Conservation (phyloP, 768 basidiomycete species). For the Dentipellis sp. region DNA sequence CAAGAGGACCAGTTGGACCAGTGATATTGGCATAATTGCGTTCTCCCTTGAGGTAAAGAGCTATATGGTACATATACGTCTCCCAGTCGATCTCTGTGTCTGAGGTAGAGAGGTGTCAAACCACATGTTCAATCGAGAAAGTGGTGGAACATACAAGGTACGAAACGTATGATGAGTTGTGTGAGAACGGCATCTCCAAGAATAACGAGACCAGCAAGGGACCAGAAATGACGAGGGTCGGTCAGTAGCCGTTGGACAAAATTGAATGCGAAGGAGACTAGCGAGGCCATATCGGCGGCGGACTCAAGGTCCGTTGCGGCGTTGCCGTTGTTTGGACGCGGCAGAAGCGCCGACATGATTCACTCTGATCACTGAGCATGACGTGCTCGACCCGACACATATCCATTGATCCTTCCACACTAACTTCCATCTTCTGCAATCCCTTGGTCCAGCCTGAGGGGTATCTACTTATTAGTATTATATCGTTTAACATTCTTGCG, state of each 20-base stretch:
- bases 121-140: not conserved
- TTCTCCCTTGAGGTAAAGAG: constrained; percentile 72
- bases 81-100: constrained; percentile 99
- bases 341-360: too few species aligned
- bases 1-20: constrained; percentile 89
- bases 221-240: constrained; percentile 57
- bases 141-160: constrained; percentile 59
- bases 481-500: too few species aligned
- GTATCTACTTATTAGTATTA: too few species aligned
- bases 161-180: constrained; percentile 66
- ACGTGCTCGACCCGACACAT: too few species aligned
- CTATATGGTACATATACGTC: constrained; percentile 89
- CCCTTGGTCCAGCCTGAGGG: too few species aligned
- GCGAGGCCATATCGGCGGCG: not conserved
- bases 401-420: too few species aligned
- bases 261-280: not conserved
- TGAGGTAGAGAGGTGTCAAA: constrained; percentile 21
- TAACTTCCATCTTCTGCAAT: too few species aligned
- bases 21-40: constrained; percentile 71
- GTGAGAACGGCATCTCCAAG: constrained; percentile 73
- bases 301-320: not conserved
- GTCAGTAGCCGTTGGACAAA: constrained; percentile 30
- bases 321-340: too few species aligned
- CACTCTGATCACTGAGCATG: too few species aligned
- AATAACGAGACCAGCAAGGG: constrained; percentile 52